Evolutionary conservation across 2,329 filamentous ascomycete genomes (phyloP).

Genomic region (Aspergillus luchuensis): DNA sequence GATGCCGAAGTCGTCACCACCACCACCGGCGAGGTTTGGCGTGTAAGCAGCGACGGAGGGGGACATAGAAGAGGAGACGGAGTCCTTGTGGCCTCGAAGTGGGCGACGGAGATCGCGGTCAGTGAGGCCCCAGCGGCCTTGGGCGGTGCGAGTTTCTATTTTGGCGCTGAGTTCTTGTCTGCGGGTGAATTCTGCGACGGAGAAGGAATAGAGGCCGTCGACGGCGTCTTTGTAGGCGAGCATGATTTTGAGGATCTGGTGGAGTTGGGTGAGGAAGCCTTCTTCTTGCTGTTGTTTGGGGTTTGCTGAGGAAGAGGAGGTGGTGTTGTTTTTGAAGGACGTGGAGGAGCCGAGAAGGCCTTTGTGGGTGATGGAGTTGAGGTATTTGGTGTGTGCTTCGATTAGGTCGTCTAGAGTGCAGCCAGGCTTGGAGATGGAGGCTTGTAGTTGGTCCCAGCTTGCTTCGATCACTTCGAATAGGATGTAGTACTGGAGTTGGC

Average conservation of each 20-base stretch:
- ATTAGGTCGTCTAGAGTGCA: constrained; percentile 96
- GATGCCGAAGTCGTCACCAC: constrained; percentile 31
- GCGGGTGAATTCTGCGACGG: constrained; percentile 87
- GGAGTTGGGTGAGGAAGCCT: constrained; percentile 84
- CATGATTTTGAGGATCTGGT: constrained; percentile 92
- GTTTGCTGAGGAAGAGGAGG: constrained; percentile 40
- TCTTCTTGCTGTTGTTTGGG: constrained; percentile 55
- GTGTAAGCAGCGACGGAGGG: constrained; percentile 29
- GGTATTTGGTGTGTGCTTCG: constrained; percentile 83
- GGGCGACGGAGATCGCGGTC: constrained; percentile 53
- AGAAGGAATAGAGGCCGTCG: constrained; percentile 92
- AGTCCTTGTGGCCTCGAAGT: constrained; percentile 30
- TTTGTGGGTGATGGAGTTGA: constrained; percentile 93
- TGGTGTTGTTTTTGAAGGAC: constrained; percentile 34
- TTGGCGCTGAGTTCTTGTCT: constrained; percentile 82
- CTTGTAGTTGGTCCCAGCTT: constrained; percentile 88
- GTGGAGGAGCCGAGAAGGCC: constrained; percentile 76
- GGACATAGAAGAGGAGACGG: constrained; percentile 29
- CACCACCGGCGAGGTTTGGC: constrained; percentile 25
- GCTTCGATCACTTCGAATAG: constrained; percentile 97
- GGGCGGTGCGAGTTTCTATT: constrained; percentile 66
- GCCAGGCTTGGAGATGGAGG: constrained; percentile 77
- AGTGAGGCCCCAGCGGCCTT: constrained; percentile 64
- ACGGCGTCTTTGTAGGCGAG: constrained; percentile 90
- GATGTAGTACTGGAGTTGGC: constrained; percentile 97